phyloP scores from a whole-genome alignment of 1,284 basidiomycete genomes.

The Austroboletus rostrupii region DNA sequence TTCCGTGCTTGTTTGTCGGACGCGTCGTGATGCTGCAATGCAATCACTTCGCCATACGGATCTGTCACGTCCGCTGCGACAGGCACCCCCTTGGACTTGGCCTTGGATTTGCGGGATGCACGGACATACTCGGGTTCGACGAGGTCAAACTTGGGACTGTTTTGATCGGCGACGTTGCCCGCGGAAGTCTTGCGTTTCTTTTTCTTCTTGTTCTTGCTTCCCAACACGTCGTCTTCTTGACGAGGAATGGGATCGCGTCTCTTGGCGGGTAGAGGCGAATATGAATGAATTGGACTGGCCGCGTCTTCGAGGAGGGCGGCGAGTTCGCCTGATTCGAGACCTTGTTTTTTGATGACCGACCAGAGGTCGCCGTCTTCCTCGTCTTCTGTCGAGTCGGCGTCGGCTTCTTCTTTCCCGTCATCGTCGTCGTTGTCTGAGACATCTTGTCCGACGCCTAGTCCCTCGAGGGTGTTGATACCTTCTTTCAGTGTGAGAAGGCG shows the following conservation, averaged over 20 bases:
- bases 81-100: neutral
- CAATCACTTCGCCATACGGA: constrained; percentile 72
- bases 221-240: neutral
- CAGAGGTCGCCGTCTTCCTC: constrained; percentile 26
- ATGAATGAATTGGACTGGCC: constrained; percentile 7
- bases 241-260: no score
- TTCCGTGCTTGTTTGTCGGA: constrained; percentile 79
- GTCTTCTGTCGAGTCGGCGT: constrained; percentile 22
- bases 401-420: constrained; percentile 33
- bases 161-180: constrained; percentile 15
- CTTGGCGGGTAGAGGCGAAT: constrained; percentile 5
- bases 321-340: constrained; percentile 53
- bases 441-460: constrained; percentile 62
- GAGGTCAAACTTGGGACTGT: constrained; percentile 56
- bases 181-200: constrained; percentile 40
- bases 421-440: constrained; percentile 46
- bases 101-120: constrained; percentile 16
- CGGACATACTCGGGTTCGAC: constrained; percentile 63
- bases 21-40: constrained; percentile 68
- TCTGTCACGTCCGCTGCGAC: constrained; percentile 34
- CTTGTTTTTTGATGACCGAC: constrained; percentile 25
- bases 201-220: constrained; percentile 14
- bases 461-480: constrained; percentile 78
- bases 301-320: constrained; percentile 54
- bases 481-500: constrained; percentile 87